Conservation (phyloP, 495 filamentous ascomycete genomes). For the Aspergillus kassunensis region DNA sequence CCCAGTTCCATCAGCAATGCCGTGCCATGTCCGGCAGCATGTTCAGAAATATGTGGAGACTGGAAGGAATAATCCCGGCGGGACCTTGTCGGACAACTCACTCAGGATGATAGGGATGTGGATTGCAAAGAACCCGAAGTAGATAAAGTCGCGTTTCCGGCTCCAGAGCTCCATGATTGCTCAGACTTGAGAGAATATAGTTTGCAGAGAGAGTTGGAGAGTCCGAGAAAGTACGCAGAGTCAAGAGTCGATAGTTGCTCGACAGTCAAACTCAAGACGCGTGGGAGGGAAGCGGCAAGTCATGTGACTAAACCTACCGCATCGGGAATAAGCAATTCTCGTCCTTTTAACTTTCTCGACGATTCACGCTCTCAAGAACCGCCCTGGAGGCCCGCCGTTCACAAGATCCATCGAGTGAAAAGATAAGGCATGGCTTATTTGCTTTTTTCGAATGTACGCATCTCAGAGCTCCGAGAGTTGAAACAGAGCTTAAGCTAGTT, state of each 20-base stretch:
- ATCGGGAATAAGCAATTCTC: not conserved
- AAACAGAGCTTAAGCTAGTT: conserved; percentile 33
- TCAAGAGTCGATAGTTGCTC: too few species aligned
- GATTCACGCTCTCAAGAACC: not conserved
- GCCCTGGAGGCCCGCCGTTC: conserved; percentile 6
- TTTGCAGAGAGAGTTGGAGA: not conserved
- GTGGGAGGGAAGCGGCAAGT: conserved; percentile 1
- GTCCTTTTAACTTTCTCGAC: not conserved
- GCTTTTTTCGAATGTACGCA: conserved; percentile 24
- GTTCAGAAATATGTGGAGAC: not conserved
- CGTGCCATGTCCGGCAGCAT: not conserved
- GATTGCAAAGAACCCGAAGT: conserved; percentile 66
- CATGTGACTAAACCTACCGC: conserved; percentile 3
- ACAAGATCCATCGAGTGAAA: conserved; percentile 9
- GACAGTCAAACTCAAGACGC: too few species aligned
- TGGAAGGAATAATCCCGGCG: conserved; percentile 1
- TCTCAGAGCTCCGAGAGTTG: conserved; percentile 16
- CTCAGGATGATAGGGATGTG: conserved; percentile 66
- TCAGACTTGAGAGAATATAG: too few species aligned
- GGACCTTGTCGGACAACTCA: conserved; percentile 32
- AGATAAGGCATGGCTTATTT: conserved; percentile 18
- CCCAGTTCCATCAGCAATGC: not conserved
- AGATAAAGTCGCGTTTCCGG: conserved; percentile 54
- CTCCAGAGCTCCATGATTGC: conserved; percentile 23
- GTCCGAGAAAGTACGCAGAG: too few species aligned